These are phyloP conservation scores for Nothomitra cinnamomea DNA, from an alignment of 2,329 filamentous ascomycete genomes.

Conservation along the genomic window DNA sequence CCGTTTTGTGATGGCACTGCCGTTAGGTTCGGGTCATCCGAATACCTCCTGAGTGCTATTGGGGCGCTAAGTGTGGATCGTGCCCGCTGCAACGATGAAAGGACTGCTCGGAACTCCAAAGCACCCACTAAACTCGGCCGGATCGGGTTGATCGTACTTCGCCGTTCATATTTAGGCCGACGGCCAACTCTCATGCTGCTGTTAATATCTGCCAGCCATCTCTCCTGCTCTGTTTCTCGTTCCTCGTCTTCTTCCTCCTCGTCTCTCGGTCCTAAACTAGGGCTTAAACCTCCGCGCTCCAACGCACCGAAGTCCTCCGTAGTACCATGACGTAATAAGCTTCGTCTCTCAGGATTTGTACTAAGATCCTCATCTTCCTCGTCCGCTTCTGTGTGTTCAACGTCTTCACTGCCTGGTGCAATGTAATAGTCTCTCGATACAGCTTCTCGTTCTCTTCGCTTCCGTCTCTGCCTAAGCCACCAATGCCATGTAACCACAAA, in stretches of 20 bases:
- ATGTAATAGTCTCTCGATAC: slow-evolving; percentile 56
- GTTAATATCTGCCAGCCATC: slow-evolving; percentile 61
- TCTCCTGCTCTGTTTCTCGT: slow-evolving; percentile 38
- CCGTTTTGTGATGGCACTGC: background rate
- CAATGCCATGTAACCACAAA: slow-evolving; percentile 89
- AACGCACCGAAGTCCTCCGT: slow-evolving; percentile 46
- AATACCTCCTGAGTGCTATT: slow-evolving; percentile 52
- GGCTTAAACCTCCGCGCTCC: slow-evolving; percentile 28
- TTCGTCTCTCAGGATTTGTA: slow-evolving; percentile 26
- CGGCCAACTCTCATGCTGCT: slow-evolving; percentile 84
- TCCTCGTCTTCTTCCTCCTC: slow-evolving; percentile 39
- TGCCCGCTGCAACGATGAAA: slow-evolving; percentile 72
- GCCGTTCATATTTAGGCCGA: slow-evolving; percentile 45
- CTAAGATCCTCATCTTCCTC: slow-evolving; percentile 33
- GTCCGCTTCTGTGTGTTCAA: slow-evolving; percentile 36
- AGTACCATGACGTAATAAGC: slow-evolving; percentile 31
- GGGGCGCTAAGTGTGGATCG: slow-evolving; percentile 56
- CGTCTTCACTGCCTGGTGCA: slow-evolving; percentile 33
- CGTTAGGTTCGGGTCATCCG: slow-evolving; percentile 35
- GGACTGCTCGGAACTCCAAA: slow-evolving; percentile 78
- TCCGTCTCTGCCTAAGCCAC: slow-evolving; percentile 49
- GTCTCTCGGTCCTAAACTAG: slow-evolving; percentile 12
- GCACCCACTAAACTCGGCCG: slow-evolving; percentile 85
- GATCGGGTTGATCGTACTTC: slow-evolving; percentile 66
- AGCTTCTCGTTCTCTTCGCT: slow-evolving; percentile 45